Base-by-base conservation (phyloP, 2,329 filamentous ascomycete genomes). In the Amphichorda felina region DNA sequence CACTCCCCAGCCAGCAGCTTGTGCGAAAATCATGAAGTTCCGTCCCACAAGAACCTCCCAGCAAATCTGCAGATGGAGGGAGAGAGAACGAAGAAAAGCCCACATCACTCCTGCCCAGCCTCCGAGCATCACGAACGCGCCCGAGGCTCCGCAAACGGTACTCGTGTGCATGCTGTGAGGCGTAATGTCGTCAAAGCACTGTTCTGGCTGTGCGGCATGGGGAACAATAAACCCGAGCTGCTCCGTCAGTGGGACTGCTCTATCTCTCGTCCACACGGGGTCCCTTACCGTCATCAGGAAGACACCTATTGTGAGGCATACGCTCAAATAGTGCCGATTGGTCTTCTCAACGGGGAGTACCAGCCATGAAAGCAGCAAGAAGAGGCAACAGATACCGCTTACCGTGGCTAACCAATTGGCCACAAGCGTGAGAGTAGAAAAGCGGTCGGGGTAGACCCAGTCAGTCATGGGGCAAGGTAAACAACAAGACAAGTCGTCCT, bases 51-150 rank as follows among this genome's bases (percentile, higher is more conserved):
- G 77, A 24, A 93, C 71, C 56, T 96, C 87, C 91, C 91, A 98
- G 65, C 88, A 95, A 44, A 98, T 95, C 57, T 96, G 91, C 18
- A 98, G 75, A 57, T 98, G 91, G 48, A 98, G 79, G 4, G 87
- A 94, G 24, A 96, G 62, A 0, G 89, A 83, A 43, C 91, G 78
- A 40, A 95, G 70, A 54, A 95, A 94, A 43, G 88, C 76, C 89
- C 91, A 98, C 57, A 94, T 78, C 22, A 86, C 75, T 31, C 79
- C 83, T 21, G 76, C 72, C 70, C 88, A 84, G 30, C 88, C 91
- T 36, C 91, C 91, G 21, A 88, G 73, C 34, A 96, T 71, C 34
- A 98, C 63, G 44, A 95, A 79, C 2, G 86, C 72, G 8, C 91
- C 91, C 1, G 88, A 94, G 40, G 87, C 81, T 5, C 87, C 91